phyloP scores from a whole-genome alignment of 2,329 filamentous ascomycete genomes.

The Ophioceras dolichostomum region DNA sequence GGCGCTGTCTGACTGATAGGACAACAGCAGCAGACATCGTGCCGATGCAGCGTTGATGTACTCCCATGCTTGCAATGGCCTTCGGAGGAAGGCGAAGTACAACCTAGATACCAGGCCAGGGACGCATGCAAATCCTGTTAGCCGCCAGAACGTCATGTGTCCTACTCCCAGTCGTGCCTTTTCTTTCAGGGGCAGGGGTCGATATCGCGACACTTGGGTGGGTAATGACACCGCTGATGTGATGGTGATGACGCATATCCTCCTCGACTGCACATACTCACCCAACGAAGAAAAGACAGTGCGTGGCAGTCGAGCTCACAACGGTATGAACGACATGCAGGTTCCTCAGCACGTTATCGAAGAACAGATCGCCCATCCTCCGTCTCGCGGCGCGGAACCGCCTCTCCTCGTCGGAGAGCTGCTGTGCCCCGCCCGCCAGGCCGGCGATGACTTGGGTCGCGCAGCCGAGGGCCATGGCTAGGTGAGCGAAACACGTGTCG shows the following conservation, averaged over 20 bases:
- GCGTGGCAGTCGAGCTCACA: conserved; percentile 30
- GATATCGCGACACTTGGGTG: too few species aligned
- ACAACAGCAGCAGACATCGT: conserved; percentile 34
- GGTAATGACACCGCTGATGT: background rate
- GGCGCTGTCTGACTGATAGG: conserved; percentile 22
- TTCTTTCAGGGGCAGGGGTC: too few species aligned
- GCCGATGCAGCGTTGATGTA: conserved; percentile 35
- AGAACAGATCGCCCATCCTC: conserved; percentile 26
- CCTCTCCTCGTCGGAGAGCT: background rate
- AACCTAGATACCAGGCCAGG: conserved; percentile 23
- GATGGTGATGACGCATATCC: background rate
- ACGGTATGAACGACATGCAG: conserved; percentile 32
- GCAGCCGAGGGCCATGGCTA: conserved; percentile 10
- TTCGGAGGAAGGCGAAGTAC: conserved; percentile 35
- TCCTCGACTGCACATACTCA: conserved; percentile 14
- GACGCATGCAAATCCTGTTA: too few species aligned
- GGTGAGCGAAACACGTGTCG: conserved; percentile 5
- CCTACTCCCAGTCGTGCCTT: too few species aligned
- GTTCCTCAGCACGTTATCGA: conserved; percentile 31
- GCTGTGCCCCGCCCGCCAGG: background rate
- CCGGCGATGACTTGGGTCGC: conserved; percentile 4
- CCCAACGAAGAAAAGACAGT: conserved; percentile 38
- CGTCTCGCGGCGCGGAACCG: conserved; percentile 1
- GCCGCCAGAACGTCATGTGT: too few species aligned
- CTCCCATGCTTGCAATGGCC: conserved; percentile 39